Evolutionary conservation across 352 stramenopile species (phyloP).

Genomic region (Pythium brassicae): DNA sequence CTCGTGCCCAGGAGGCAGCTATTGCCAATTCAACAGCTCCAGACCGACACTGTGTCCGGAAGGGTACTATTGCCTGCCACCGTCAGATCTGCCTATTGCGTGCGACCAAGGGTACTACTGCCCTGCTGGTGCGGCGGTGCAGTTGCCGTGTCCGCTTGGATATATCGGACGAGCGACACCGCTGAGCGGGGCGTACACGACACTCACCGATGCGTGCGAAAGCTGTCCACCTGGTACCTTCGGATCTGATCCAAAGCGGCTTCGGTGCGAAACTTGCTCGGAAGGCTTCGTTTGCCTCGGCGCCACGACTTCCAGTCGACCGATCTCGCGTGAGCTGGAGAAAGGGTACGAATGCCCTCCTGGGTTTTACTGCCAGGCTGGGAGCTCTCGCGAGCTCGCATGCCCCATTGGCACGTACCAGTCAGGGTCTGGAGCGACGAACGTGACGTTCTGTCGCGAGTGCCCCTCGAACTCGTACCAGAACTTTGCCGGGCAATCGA

Average conservation of each 20-base stretch:
- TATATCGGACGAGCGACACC: constrained; percentile 57
- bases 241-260: constrained; percentile 75
- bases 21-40: constrained; percentile 74
- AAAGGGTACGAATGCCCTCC: constrained; percentile 81
- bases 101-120: constrained; percentile 76
- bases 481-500: constrained; percentile 45
- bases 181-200: constrained; percentile 42
- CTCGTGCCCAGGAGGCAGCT: constrained; percentile 59
- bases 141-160: constrained; percentile 75
- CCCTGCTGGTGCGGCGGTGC: constrained; percentile 35
- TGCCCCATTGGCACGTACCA: constrained; percentile 85
- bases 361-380: constrained; percentile 72
- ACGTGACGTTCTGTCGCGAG: constrained; percentile 48
- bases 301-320: constrained; percentile 53
- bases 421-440: constrained; percentile 30
- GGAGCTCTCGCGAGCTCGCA: constrained; percentile 39
- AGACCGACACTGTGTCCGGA: constrained; percentile 45
- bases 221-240: constrained; percentile 74
- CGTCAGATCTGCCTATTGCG: constrained; percentile 20
- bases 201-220: constrained; percentile 56
- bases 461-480: constrained; percentile 84
- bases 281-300: constrained; percentile 86
- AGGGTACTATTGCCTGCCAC: constrained; percentile 72
- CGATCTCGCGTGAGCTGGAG: constrained; percentile 49
- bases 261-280: constrained; percentile 58